Percentiles rank a stretch among this genome's conserved stretches.
phyloP scores from a whole-genome alignment of 768 basidiomycete genomes.

The Lactarius sp. region DNA sequence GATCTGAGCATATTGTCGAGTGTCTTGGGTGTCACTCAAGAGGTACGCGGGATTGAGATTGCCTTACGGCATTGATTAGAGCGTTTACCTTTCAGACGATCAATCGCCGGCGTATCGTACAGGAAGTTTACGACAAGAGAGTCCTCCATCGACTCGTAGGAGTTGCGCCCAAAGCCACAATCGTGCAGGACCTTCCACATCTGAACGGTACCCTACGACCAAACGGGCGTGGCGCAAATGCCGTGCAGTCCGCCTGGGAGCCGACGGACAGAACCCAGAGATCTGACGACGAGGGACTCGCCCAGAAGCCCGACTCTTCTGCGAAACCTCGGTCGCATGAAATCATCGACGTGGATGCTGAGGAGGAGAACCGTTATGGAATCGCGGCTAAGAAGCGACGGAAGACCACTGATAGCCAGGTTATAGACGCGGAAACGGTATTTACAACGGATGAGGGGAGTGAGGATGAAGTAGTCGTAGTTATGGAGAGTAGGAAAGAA shows the following conservation, averaged over 20 bases:
- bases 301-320: slow-evolving; percentile 11
- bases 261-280: slow-evolving; percentile 36
- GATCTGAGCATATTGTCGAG: slow-evolving; percentile 76
- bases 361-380: slow-evolving; percentile 47
- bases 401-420: slow-evolving; percentile 33
- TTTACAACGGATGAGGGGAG: slow-evolving; percentile 48
- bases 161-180: slow-evolving; percentile 30
- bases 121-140: slow-evolving; percentile 60
- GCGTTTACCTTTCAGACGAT: slow-evolving; percentile 47
- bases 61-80: slow-evolving; percentile 1
- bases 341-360: slow-evolving; percentile 29
- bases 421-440: slow-evolving; percentile 39
- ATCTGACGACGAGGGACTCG: slow-evolving; percentile 27
- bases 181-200: slow-evolving; percentile 9
- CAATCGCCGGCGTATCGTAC: slow-evolving; percentile 63
- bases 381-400: slow-evolving; percentile 45
- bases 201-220: slow-evolving; percentile 4
- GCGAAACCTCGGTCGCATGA: slow-evolving; percentile 5
- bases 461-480: slow-evolving; percentile 27
- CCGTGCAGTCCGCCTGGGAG: slow-evolving; percentile 38
- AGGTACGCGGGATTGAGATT: slow-evolving; percentile 46
- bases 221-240: slow-evolving; percentile 25
- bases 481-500: slow-evolving; percentile 10
- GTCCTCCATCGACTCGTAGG: slow-evolving; percentile 57
- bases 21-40: slow-evolving; percentile 78